Evolutionary conservation across 345 rosid species (phyloP), one percentile per base, ranked within the genome.

Genomic region (Ceriops zippeliana): DNA sequence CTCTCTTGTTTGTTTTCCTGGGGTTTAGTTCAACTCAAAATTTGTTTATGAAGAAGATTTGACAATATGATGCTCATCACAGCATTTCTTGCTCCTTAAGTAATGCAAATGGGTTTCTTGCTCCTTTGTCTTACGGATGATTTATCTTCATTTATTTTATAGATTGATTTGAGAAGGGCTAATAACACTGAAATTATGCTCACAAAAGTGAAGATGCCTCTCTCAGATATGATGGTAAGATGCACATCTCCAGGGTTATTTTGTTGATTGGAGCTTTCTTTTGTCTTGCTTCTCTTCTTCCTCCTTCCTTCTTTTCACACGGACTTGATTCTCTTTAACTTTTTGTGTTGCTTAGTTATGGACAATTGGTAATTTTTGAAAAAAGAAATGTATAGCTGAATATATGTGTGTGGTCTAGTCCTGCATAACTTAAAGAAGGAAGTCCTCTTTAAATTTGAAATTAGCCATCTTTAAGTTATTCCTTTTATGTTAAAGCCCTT

Each of bases 141-240:
- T 35, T 30, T 49, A 7, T 78, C 56, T 68, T 72, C 15, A 74
- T 34, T 49, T 42, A 28, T 47, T 30, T 71, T 86, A 73, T 80
- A 96, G 99, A 66, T 96, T 80, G 99, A 96, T 62, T 79, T 96
- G 75, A 83, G 99, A 78, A 90, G 99, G 84, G 98, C 98, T 74
- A 85, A 96, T 78, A 96, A 96, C 87, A 96, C 98, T 58, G 98
- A 96, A 84, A 95, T 95, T 74, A 95, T 96, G 99, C 99, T 96
- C 73, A 96, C 99, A 57, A 96, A 96, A 86, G 97, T 96, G 52
- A 96, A 96, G 87, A 96, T 96, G 99, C 93, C 97, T 16, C 90
- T 96, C 62, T 77, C 98, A 63, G 97, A 92, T 83, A 89, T 96
- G 99, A 96, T 92, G 99, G 99, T 96, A 82, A 86, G 91, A 75